Conservation (phyloP, 176 grass and related monocot species). For the Triticum aestivum region IWGSC_CS_RefSeq_v2.1 NC_057798.1:158619343-158619842, state of each 20-base stretch:
- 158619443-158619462: slow-evolving; percentile 68
- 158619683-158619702: background rate
- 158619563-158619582: background rate
- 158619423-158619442: slow-evolving; percentile 70
- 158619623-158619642: background rate
- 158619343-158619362: slow-evolving; percentile 73
- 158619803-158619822: background rate
- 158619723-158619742: background rate
- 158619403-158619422: slow-evolving; percentile 27
- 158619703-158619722: background rate
- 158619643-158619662: background rate
- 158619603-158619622: background rate
- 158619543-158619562: slow-evolving; percentile 4
- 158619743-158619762: background rate
- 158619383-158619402: slow-evolving; percentile 58
- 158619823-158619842: background rate
- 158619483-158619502: slow-evolving; percentile 84
- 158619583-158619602: background rate
- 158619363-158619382: slow-evolving; percentile 83
- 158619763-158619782: background rate
- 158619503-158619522: slow-evolving; percentile 69
- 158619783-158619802: background rate
- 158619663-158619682: background rate
- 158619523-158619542: slow-evolving; percentile 66
- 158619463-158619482: slow-evolving; percentile 78